Conservation (phyloP, 306 rosid species). For the Bauhinia variegata region DNA sequence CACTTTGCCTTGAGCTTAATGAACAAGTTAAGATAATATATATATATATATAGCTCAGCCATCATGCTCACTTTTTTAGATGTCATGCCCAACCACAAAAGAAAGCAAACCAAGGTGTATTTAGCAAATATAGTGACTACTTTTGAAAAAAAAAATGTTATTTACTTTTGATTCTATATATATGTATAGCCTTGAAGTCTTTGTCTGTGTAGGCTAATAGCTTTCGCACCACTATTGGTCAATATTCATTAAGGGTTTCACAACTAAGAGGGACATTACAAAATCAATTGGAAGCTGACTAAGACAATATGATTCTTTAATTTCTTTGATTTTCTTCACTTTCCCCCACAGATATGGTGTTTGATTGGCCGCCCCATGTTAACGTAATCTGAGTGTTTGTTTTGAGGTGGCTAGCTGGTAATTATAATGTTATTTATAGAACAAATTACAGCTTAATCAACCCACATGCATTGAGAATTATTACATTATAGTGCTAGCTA, state of each 20-base stretch:
- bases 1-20: slow-evolving; percentile 45
- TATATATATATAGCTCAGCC: slow-evolving; percentile 19
- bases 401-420: slow-evolving; percentile 32
- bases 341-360: slow-evolving; percentile 40
- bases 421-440: slow-evolving; percentile 5
- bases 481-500: slow-evolving; percentile 9
- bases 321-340: neutral
- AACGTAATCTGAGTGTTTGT: slow-evolving; percentile 28
- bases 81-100: slow-evolving; percentile 31
- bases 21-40: slow-evolving; percentile 30
- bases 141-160: neutral
- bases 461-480: slow-evolving; percentile 33
- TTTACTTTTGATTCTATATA: neutral
- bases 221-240: slow-evolving; percentile 39
- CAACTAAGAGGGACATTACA: slow-evolving; percentile 26
- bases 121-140: slow-evolving; percentile 31
- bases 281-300: slow-evolving; percentile 44
- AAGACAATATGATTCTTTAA: slow-evolving; percentile 27
- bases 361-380: slow-evolving; percentile 40
- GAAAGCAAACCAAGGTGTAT: slow-evolving; percentile 19
- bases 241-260: slow-evolving; percentile 32
- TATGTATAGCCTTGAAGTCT: slow-evolving; percentile 18
- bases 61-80: slow-evolving; percentile 30
- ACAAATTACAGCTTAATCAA: slow-evolving; percentile 10
- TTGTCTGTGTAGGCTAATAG: slow-evolving; percentile 27